Conservation (phyloP, 23 red algal species). For the Cyanidiococcus yangmingshanensis region DNA sequence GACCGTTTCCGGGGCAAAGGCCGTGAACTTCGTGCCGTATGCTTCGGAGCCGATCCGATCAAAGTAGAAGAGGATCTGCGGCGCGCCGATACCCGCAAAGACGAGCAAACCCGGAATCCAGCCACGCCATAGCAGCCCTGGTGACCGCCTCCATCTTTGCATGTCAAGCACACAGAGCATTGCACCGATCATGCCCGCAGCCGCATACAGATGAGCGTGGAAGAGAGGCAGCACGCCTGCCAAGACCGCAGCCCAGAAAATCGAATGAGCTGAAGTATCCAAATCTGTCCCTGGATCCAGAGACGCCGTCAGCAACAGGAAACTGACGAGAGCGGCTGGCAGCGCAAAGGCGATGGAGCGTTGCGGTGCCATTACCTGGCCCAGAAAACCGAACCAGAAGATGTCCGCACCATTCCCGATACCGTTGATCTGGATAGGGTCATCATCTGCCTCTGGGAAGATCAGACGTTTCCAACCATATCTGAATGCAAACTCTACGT, state of each 20-base stretch:
- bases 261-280: no score
- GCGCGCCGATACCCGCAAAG: background rate
- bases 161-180: constrained; percentile 4
- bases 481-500: background rate
- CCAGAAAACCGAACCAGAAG: background rate
- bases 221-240: constrained; percentile 17
- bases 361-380: background rate
- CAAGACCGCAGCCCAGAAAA: background rate
- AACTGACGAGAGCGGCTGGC: background rate
- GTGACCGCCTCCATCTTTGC: background rate
- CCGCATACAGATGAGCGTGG: constrained; percentile 2
- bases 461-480: background rate
- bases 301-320: background rate
- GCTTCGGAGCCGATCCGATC: background rate
- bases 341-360: background rate
- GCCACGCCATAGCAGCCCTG: background rate
- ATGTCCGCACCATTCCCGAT: background rate
- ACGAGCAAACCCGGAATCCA: background rate
- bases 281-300: background rate
- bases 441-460: background rate
- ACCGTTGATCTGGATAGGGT: background rate
- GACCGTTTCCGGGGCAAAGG: background rate
- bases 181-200: background rate
- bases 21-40: background rate
- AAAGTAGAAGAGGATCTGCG: background rate